Base-by-base conservation (phyloP, 1,284 basidiomycete species). In the Porogramme epimiltina region DNA sequence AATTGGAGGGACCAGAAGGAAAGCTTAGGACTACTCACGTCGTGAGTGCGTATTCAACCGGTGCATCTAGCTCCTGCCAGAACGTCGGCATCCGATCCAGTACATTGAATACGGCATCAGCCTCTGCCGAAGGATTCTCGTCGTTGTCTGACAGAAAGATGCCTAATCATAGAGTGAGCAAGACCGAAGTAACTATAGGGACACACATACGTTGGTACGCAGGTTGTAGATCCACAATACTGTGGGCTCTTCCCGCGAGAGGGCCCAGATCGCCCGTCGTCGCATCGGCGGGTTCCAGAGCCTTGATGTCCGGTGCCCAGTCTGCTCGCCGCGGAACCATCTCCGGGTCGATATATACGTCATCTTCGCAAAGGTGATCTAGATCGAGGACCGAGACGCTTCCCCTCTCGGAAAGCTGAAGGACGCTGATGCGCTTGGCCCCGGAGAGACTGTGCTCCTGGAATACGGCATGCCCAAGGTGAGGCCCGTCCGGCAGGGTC, bases 41-140 rank as follows among this genome's bases (percentile, higher is more conserved):
- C 26, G 85, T 91, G 26, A 87, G 56, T 55, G 83, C 71, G 49
- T 80, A 71, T 23, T 85, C 81, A 1, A 73, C 58, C 2, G 75
- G 72, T 28, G 63, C 66, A 47, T 82, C 77, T 3, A 66, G 56
- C 18, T 72, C 72, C 58, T 82, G 79, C 80, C 81, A 85, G 55
- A 80, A 79, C 3, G 67, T 66, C 1, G 81, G 76, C 59, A 88
- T 75, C 31, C 67, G 73, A 24, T 82, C 80, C 22, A 86, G 57
- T 6, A 75, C 58, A 24, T 82, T 73, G 54, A 80, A 73, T 4
- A 79, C 71, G 0, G 66, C 64, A 37, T 78, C 72, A 1, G 66
- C 67, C 45, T 73, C 62, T 19, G 68, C 66, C 37, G 72, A 66
- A 5, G 58, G 37, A 39, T 52, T 69, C 37, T 64, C 56, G 11